These are phyloP conservation scores for Hanseniaspora sp. DNA, from an alignment of 1,139 yeast species.

Conservation along the genomic window DNA sequence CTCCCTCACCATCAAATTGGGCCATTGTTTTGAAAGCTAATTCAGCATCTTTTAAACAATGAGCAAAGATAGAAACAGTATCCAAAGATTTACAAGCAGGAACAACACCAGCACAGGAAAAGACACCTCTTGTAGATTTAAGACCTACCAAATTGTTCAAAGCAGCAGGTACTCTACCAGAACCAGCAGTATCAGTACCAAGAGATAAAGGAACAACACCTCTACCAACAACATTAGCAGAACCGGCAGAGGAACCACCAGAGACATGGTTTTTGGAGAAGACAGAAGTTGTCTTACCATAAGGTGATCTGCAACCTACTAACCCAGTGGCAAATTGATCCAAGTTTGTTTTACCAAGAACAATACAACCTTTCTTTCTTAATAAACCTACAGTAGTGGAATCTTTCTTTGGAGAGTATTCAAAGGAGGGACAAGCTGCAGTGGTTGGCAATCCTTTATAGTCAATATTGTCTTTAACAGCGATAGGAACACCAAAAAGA, in stretches of 20 bases:
- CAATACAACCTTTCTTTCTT: conserved; percentile 76
- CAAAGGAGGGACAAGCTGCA: conserved; percentile 85
- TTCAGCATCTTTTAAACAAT: conserved; percentile 75
- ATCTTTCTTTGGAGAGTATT: conserved; percentile 56
- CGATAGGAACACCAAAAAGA: conserved; percentile 82
- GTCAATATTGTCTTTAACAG: conserved; percentile 89
- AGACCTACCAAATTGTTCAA: conserved; percentile 81
- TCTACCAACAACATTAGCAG: conserved; percentile 77
- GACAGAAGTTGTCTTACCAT: conserved; percentile 74
- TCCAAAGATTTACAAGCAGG: conserved; percentile 97
- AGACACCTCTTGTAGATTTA: conserved; percentile 81
- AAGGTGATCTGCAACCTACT: conserved; percentile 90
- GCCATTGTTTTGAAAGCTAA: conserved; percentile 59
- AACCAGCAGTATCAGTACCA: conserved; percentile 98
- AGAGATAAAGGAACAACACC: conserved; percentile 80
- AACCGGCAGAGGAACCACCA: conserved; percentile 96
- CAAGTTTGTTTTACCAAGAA: conserved; percentile 83
- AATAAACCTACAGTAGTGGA: conserved; percentile 61
- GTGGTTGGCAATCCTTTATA: conserved; percentile 74
- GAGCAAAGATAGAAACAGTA: conserved; percentile 76
- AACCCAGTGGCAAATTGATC: conserved; percentile 96
- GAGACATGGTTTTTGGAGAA: conserved; percentile 67
- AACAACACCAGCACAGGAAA: conserved; percentile 78
- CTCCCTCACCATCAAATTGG: conserved; percentile 54
- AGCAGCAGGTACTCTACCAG: conserved; percentile 97